A percentile compares a stretch with the other conserved stretches of the same genome.
phyloP scores from a whole-genome alignment of 129 eudicot genomes.

The Helichrysum umbraculigerum region DNA sequence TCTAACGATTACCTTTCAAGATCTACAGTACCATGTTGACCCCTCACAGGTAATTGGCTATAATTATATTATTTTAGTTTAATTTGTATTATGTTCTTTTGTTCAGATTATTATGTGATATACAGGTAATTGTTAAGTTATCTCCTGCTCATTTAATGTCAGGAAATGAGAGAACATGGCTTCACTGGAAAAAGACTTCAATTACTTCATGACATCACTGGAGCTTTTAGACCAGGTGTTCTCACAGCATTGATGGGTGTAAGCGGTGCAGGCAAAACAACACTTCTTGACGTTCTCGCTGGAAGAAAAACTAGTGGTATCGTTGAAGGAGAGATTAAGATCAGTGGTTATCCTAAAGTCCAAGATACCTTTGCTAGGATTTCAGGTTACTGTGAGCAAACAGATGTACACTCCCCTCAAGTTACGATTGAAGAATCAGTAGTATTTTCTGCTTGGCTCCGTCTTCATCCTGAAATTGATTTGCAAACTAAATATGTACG shows the following conservation, averaged over 20 bases:
- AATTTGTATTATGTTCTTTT: no score
- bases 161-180: conserved; percentile 75
- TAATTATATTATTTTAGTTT: no score
- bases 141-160: conserved; percentile 2
- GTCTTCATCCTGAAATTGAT: conserved; percentile 71
- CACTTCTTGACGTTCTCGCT: conserved; percentile 87
- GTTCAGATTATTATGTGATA: no score
- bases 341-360: conserved; percentile 74
- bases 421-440: conserved; percentile 80
- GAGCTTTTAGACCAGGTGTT: conserved; percentile 77
- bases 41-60: conserved; percentile 64
- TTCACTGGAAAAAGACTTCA: no score
- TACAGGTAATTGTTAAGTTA: no score
- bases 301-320: conserved; percentile 79
- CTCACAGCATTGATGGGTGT: conserved; percentile 90
- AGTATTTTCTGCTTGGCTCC: conserved; percentile 82
- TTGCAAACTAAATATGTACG: conserved; percentile 64
- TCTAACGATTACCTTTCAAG: conserved; percentile 55
- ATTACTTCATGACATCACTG: conserved; percentile 66
- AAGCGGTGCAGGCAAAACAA: conserved; percentile 93
- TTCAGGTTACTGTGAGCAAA: conserved; percentile 90
- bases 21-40: conserved; percentile 75
- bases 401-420: conserved; percentile 80
- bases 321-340: conserved; percentile 60
- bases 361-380: conserved; percentile 76